Evolutionary conservation across 106 monocot genomes (phyloP).

Genomic region (Dendrobium catenatum): DNA sequence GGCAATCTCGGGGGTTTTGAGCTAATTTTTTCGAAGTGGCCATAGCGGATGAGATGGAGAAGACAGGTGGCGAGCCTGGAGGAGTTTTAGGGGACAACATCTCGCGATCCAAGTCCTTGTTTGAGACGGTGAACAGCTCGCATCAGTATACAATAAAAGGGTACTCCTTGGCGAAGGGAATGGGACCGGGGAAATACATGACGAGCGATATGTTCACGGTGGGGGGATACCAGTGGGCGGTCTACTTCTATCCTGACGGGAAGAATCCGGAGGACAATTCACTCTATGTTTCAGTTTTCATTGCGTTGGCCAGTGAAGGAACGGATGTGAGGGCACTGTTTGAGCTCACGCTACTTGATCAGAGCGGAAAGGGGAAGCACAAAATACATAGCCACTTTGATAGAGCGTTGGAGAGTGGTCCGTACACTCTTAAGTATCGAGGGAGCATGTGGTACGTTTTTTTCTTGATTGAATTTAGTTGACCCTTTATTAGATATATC

Average conservation of each 20-base stretch:
- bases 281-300: conserved; percentile 59
- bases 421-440: conserved; percentile 52
- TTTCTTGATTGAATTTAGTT: neutral
- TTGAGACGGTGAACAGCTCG: conserved; percentile 70
- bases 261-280: conserved; percentile 75
- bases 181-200: conserved; percentile 62
- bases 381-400: conserved; percentile 73
- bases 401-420: conserved; percentile 44
- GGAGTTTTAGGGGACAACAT: conserved; percentile 1
- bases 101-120: conserved; percentile 43
- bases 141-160: conserved; percentile 59
- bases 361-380: conserved; percentile 61
- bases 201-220: conserved; percentile 59
- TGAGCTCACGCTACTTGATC: conserved; percentile 58
- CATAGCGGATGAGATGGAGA: conserved; percentile 8
- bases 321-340: conserved; percentile 70
- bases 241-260: conserved; percentile 77
- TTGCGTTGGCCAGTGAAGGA: conserved; percentile 55
- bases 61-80: conserved; percentile 3
- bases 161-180: conserved; percentile 74
- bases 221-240: conserved; percentile 68
- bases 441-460: conserved; percentile 60
- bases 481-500: neutral
- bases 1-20: neutral
- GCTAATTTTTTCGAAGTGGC: neutral